Evolutionary conservation across 768 basidiomycete genomes (phyloP).

Genomic region (Tylopilus plumbeoviolaceoides): DNA sequence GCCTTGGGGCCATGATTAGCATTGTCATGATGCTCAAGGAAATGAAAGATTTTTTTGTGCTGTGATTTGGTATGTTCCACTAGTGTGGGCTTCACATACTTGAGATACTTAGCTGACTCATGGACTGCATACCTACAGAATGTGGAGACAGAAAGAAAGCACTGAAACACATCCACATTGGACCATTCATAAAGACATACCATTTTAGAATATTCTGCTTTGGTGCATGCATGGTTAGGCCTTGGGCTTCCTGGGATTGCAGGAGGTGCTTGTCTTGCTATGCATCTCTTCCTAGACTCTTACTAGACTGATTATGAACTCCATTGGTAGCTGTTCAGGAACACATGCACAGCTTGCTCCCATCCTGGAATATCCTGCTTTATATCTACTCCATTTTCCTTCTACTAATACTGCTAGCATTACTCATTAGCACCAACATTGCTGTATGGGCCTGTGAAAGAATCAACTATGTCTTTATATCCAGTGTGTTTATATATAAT

Average conservation of each 20-base stretch:
- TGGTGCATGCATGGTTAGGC: constrained; percentile 63
- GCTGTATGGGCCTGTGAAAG: constrained; percentile 68
- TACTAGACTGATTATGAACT: background rate
- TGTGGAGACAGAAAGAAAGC: constrained; percentile 81
- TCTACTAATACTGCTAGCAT: constrained; percentile 69
- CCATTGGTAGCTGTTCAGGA: constrained; percentile 47
- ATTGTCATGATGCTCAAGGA: constrained; percentile 69
- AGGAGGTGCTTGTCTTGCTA: constrained; percentile 60
- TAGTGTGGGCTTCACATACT: background rate
- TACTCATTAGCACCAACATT: constrained; percentile 80
- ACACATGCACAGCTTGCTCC: constrained; percentile 50
- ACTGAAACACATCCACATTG: constrained; percentile 56
- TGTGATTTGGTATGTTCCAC: constrained; percentile 55
- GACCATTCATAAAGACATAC: constrained; percentile 49
- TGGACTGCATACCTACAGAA: constrained; percentile 29
- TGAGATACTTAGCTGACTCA: background rate
- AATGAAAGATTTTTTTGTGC: constrained; percentile 74
- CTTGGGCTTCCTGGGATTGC: constrained; percentile 65
- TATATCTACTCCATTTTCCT: constrained; percentile 74
- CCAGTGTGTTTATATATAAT: constrained; percentile 52
- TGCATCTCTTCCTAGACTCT: background rate
- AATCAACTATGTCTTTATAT: constrained; percentile 92
- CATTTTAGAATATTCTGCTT: constrained; percentile 73
- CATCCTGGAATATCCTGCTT: constrained; percentile 70
- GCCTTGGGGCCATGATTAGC: constrained; percentile 55